These are phyloP conservation scores for Musa schizocarpa DNA, from an alignment of 176 grass and related monocot genomes.

Conservation along the genomic window DNA sequence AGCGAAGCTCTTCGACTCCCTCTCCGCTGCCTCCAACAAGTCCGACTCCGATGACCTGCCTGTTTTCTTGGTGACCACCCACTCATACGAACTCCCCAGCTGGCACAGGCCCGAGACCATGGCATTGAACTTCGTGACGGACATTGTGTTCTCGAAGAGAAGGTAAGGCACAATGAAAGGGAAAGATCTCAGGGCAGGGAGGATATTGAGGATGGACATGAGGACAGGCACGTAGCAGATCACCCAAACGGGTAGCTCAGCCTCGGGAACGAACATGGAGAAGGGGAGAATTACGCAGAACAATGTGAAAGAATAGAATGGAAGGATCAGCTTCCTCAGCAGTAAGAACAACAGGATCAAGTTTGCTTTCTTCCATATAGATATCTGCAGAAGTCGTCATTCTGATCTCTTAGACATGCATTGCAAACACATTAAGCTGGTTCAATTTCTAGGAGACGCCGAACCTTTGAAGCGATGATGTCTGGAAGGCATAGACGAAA, in stretches of 20 bases:
- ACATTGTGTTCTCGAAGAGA: conserved; percentile 99
- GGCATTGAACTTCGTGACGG: conserved; percentile 92
- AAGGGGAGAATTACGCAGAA: conserved; percentile 93
- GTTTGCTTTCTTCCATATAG: conserved; percentile 87
- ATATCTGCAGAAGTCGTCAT: conserved; percentile 43
- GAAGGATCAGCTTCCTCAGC: conserved; percentile 78
- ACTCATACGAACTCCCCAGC: conserved; percentile 89
- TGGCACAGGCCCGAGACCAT: conserved; percentile 94
- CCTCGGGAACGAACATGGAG: conserved; percentile 96
- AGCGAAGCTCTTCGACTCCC: not conserved
- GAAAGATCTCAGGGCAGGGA: conserved; percentile 79
- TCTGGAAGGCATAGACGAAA: conserved; percentile 86
- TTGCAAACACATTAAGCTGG: not conserved
- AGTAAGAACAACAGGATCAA: conserved; percentile 94
- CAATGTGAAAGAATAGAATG: conserved; percentile 98
- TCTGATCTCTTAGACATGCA: not conserved
- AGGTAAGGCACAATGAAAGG: conserved; percentile 91
- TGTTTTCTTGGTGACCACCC: conserved; percentile 96
- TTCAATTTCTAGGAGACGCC: not conserved
- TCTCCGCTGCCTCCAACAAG: conserved; percentile 41
- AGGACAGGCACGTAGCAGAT: conserved; percentile 86
- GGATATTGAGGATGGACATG: conserved; percentile 93
- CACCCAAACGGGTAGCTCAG: conserved; percentile 87
- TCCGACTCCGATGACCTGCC: conserved; percentile 74
- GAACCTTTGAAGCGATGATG: conserved; percentile 64